phyloP scores from a whole-genome alignment of 345 rosid species.

The Reutealis trisperma region DNA sequence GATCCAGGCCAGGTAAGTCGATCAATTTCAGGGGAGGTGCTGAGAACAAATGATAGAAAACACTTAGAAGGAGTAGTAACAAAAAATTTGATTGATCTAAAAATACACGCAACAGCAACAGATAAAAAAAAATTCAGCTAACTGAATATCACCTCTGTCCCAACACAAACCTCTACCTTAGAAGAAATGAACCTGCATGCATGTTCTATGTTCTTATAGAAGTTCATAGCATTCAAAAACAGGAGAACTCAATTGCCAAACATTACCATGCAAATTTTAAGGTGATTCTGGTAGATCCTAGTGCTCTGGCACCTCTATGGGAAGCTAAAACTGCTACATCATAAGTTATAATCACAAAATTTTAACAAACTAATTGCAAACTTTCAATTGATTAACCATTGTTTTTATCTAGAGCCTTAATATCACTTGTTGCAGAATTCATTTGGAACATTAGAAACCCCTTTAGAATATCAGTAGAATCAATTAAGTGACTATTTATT shows the following conservation, averaged over 20 bases:
- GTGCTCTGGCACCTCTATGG: neutral
- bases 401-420: neutral
- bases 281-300: neutral
- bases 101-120: neutral
- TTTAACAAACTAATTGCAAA: too few relatives aligned
- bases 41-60: conserved; percentile 30
- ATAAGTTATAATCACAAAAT: too few relatives aligned
- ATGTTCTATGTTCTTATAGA: neutral
- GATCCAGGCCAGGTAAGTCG: conserved; percentile 98
- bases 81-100: neutral
- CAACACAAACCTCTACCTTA: neutral
- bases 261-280: neutral
- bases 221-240: neutral
- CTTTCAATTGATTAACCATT: too few relatives aligned
- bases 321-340: neutral
- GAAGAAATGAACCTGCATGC: neutral
- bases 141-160: neutral
- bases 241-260: neutral
- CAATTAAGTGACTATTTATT: neutral
- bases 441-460: neutral
- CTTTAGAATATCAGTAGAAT: neutral
- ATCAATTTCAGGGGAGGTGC: conserved; percentile 94
- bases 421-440: too few relatives aligned
- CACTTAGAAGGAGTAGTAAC: neutral
- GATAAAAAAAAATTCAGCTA: neutral